These are phyloP conservation scores for Nicotiana knightiana DNA, from an alignment of 257 asterid species.

Conservation along the genomic window DNA sequence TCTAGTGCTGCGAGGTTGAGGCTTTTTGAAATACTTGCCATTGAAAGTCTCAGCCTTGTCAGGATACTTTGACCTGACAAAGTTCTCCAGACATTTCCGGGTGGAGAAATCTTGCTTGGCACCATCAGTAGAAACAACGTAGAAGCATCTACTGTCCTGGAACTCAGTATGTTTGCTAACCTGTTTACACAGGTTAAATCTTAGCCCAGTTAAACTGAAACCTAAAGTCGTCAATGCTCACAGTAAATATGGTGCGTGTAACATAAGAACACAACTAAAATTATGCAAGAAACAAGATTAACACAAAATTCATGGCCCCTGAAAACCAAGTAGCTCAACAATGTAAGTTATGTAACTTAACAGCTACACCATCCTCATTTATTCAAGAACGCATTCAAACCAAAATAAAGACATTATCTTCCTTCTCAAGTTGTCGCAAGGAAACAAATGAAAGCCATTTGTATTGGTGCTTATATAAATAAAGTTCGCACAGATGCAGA, in stretches of 20 bases:
- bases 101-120: constrained; percentile 73
- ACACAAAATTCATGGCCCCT: background rate
- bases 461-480: background rate
- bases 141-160: constrained; percentile 84
- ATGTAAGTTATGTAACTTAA: background rate
- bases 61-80: constrained; percentile 51
- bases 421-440: background rate
- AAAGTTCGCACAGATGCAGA: constrained; percentile 1
- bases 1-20: constrained; percentile 30
- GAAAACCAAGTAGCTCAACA: background rate
- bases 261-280: background rate
- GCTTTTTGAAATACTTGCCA: constrained; percentile 56
- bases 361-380: background rate
- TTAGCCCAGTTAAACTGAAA: constrained; percentile 17
- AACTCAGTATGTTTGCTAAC: constrained; percentile 54
- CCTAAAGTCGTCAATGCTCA: background rate
- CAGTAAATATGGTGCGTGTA: background rate
- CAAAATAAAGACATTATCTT: background rate
- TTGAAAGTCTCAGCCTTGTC: constrained; percentile 62
- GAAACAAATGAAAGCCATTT: background rate
- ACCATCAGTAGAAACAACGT: constrained; percentile 60
- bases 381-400: too few relatives aligned
- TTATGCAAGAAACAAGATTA: background rate
- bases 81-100: constrained; percentile 68
- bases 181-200: constrained; percentile 37